These are phyloP conservation scores for Trichoderma asperellum DNA, from an alignment of 2,329 filamentous ascomycete species.

Conservation along the genomic window DNA sequence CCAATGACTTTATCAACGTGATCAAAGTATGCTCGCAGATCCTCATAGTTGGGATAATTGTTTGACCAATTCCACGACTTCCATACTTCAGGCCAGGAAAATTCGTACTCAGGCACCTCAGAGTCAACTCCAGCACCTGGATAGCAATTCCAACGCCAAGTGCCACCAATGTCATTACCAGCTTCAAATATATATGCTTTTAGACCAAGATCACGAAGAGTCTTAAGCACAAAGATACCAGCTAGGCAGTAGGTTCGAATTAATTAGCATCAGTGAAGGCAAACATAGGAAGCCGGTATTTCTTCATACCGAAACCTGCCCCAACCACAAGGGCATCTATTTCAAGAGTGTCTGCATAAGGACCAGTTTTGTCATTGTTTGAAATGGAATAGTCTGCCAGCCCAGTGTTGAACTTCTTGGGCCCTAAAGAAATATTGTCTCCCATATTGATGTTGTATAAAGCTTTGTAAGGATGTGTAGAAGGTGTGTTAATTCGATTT, in stretches of 20 bases:
- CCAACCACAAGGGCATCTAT: slow-evolving; percentile 51
- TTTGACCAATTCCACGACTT: slow-evolving; percentile 61
- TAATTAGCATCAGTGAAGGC: not conserved
- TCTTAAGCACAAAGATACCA: slow-evolving; percentile 56
- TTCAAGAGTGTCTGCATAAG: slow-evolving; percentile 49
- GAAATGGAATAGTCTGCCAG: slow-evolving; percentile 45
- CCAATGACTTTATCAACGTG: slow-evolving; percentile 59
- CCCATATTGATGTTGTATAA: slow-evolving; percentile 3
- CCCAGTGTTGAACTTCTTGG: slow-evolving; percentile 48
- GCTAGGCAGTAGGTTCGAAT: slow-evolving; percentile 33
- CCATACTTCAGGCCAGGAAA: slow-evolving; percentile 55
- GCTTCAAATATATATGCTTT: slow-evolving; percentile 57
- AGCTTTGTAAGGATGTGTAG: not conserved
- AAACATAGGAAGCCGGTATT: not conserved
- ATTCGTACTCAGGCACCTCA: slow-evolving; percentile 57
- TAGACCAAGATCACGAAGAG: slow-evolving; percentile 54
- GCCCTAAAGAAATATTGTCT: not conserved
- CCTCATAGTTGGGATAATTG: slow-evolving; percentile 55
- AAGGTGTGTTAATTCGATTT: not conserved
- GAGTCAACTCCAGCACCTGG: slow-evolving; percentile 60
- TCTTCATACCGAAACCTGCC: slow-evolving; percentile 47
- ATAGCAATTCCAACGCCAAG: slow-evolving; percentile 62
- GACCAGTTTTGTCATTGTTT: slow-evolving; percentile 41
- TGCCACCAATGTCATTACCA: slow-evolving; percentile 55
- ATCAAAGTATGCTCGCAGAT: slow-evolving; percentile 62